These are phyloP conservation scores for Pichia terricola DNA, from an alignment of 1,139 yeast genomes.

Conservation along the genomic window DNA sequence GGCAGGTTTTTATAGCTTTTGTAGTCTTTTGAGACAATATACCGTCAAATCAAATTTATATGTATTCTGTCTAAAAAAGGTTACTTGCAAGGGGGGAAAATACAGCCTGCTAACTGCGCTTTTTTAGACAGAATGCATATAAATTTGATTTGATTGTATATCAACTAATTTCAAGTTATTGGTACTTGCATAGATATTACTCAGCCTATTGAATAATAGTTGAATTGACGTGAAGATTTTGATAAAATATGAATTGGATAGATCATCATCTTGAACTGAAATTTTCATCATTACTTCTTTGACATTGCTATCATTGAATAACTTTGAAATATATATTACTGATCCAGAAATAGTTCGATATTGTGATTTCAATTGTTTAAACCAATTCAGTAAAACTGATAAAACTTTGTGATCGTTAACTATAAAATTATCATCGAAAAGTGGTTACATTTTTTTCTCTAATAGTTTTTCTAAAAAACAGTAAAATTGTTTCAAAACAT, in stretches of 20 bases:
- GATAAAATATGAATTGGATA: conserved; percentile 20
- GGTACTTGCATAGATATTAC: conserved; percentile 15
- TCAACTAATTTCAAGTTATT: conserved; percentile 9
- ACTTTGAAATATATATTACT: conserved; percentile 20
- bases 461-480: conserved; percentile 20
- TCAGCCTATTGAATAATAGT: conserved; percentile 18
- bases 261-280: conserved; percentile 7
- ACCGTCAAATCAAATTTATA: too few relatives aligned
- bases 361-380: conserved; percentile 17
- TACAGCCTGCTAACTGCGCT: too few relatives aligned
- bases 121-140: too few relatives aligned
- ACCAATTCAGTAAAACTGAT: conserved; percentile 18
- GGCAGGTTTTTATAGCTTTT: conserved; percentile 43
- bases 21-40: background rate
- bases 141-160: too few relatives aligned
- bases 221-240: conserved; percentile 23
- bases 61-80: too few relatives aligned
- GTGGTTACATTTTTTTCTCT: conserved; percentile 17
- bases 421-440: conserved; percentile 20
- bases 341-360: conserved; percentile 21
- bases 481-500: conserved; percentile 17
- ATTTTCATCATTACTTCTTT: background rate
- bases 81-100: too few relatives aligned
- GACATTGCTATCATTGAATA: conserved; percentile 14
- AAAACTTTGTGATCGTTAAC: conserved; percentile 21